phyloP scores from a whole-genome alignment of 208 protist species.

The Leishmania gerbilli region DNA sequence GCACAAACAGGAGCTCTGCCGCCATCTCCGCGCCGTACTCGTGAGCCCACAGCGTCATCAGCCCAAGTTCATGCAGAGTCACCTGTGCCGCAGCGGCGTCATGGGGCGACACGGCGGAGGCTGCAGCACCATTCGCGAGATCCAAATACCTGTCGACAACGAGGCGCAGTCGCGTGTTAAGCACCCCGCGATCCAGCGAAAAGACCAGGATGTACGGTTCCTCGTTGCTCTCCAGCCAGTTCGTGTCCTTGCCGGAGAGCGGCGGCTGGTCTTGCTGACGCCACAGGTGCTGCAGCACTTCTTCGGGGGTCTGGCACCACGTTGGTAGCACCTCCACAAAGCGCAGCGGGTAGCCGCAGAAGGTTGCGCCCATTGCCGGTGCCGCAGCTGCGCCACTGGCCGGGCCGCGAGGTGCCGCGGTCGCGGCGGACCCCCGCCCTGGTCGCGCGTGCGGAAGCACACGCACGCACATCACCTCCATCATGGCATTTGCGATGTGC shows the following conservation, averaged over 20 bases:
- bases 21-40: conserved; percentile 54
- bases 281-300: conserved; percentile 15
- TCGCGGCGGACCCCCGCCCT: not conserved
- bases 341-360: conserved; percentile 23
- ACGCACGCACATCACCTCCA: conserved; percentile 30
- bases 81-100: conserved; percentile 1
- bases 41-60: conserved; percentile 56
- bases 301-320: conserved; percentile 19
- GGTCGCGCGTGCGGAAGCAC: conserved; percentile 27
- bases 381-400: not conserved
- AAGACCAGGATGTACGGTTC: conserved; percentile 35
- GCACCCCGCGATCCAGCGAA: conserved; percentile 17
- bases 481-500: not conserved
- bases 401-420: not conserved
- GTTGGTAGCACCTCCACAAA: conserved; percentile 39
- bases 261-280: not conserved
- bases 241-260: not conserved
- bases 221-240: conserved; percentile 23
- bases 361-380: not conserved
- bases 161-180: conserved; percentile 37
- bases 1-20: conserved; percentile 50
- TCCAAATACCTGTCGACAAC: conserved; percentile 24
- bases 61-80: conserved; percentile 39
- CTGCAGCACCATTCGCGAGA: not conserved
- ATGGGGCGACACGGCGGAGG: not conserved